Percentiles rank a stretch among this genome's conserved stretches.
These are phyloP conservation scores for Pelargonium nanum DNA, from an alignment of 345 rosid genomes.

Conservation along the genomic window DNA sequence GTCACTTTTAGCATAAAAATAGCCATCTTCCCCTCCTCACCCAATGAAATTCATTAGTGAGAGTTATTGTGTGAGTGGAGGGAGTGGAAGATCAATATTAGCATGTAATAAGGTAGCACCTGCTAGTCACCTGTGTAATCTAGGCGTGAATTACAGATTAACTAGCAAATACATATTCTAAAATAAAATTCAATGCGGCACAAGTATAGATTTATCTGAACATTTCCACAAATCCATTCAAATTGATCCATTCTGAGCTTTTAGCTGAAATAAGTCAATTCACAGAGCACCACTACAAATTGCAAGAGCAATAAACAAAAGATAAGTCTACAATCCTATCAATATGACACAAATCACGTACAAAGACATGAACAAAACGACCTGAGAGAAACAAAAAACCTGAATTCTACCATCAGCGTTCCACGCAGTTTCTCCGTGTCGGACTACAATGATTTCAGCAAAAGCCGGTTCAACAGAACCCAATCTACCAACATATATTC, in stretches of 20 bases:
- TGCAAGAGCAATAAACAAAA: neutral
- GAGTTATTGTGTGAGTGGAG: neutral
- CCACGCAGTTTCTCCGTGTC: conserved; percentile 84
- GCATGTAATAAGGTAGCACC: too few species aligned
- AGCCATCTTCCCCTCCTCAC: neutral
- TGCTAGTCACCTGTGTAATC: neutral
- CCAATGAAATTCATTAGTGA: neutral
- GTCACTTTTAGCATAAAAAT: neutral
- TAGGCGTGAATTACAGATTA: neutral
- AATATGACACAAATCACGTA: neutral
- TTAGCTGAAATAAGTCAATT: neutral
- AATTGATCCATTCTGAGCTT: neutral
- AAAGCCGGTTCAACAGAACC: conserved; percentile 23
- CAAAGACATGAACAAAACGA: neutral
- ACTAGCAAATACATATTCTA: neutral
- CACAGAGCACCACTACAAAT: neutral
- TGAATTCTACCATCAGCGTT: conserved; percentile 62
- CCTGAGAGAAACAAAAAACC: conserved; percentile 18
- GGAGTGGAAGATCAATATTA: neutral
- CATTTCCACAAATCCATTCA: too few species aligned
- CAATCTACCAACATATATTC: neutral
- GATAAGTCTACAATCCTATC: neutral
- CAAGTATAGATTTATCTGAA: too few species aligned
- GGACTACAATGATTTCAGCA: conserved; percentile 63
- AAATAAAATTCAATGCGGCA: neutral